Evolutionary conservation across 495 filamentous ascomycete genomes (phyloP).

Genomic region (Daldinia grandis): DNA sequence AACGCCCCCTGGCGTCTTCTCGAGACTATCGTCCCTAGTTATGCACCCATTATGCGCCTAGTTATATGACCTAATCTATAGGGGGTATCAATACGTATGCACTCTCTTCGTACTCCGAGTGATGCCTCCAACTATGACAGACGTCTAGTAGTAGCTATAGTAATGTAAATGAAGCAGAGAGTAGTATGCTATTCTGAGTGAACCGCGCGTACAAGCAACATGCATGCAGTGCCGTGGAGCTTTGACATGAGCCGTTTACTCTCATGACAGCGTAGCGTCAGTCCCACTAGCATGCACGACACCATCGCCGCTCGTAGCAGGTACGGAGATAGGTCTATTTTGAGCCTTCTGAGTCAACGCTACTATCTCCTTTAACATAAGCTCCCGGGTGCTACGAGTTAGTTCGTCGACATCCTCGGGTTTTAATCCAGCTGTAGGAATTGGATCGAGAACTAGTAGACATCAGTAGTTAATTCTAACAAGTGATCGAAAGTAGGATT

Average conservation of each 20-base stretch:
- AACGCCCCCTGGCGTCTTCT: neutral
- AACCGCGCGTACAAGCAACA: neutral
- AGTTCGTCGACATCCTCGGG: constrained; percentile 83
- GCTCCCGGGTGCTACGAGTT: constrained; percentile 71
- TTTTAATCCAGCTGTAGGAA: constrained; percentile 79
- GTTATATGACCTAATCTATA: constrained; percentile 34
- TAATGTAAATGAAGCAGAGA: constrained; percentile 11
- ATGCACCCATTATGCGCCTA: constrained; percentile 1
- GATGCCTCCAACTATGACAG: constrained; percentile 3
- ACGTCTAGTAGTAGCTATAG: constrained; percentile 2
- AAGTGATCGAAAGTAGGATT: constrained; percentile 1
- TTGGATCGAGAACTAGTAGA: constrained; percentile 77
- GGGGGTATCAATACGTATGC: constrained; percentile 44
- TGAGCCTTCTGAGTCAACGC: constrained; percentile 62
- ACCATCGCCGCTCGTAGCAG: constrained; percentile 38
- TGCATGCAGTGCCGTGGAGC: neutral
- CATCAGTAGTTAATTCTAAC: constrained; percentile 15
- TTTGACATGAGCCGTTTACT: neutral
- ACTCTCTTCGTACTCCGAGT: constrained; percentile 18
- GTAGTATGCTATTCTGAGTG: constrained; percentile 1
- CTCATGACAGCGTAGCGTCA: constrained; percentile 44
- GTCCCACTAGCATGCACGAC: constrained; percentile 49
- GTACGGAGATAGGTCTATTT: constrained; percentile 45
- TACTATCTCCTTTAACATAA: constrained; percentile 81
- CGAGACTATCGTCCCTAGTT: constrained; percentile 6